Base-by-base conservation (phyloP, 208 protist species). In the Trichomonas vaginalis region DNA sequence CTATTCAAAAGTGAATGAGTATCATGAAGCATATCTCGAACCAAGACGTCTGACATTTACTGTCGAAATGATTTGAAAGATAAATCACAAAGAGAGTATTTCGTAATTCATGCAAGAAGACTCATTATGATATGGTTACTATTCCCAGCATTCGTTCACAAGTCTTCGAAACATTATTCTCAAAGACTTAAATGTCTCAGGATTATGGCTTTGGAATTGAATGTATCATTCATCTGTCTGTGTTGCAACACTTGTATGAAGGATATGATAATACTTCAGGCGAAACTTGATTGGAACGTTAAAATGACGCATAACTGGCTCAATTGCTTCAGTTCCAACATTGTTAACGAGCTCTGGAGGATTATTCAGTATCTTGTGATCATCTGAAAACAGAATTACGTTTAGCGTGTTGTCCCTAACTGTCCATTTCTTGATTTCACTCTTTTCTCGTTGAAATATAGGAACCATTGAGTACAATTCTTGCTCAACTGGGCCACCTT, bases 371-470 rank as follows among this genome's bases (percentile, higher is more conserved):
- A 70, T 70, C 1, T 70, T 27, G 17, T 70, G 21, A 70, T 70
- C 21, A 8, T 70, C 56, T 32, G 56, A 70, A 70, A 8, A n/a
- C 21, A 70, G 56, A 27, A n/a, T 70, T n/a, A 70, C 56, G 17
- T 70, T 70, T 27, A 70, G n/a, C 17, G 35, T 46, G 32, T 51
- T 92, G 15, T 92, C 86, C 39, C 86, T 48, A 21, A 92, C 17
- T 45, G 86, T 92, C 86, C 86, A 92, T 42, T 92, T 92, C 37
- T 92, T 92, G 37, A 92, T 42, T 51, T 92, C 86, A 47, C 40
- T 23, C 14, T 14, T 51, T 32, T 92, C 45, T 51, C 46, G 4
- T 92, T 92, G 86, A 47, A 92, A 92, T 9, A 35, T 48, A 15
- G 86, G 86, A 35, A 92, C 45, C n/a, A 35, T 92, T 51, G 10